Base-by-base conservation (phyloP, 768 basidiomycete genomes). In the Favolaschia claudopus region DNA sequence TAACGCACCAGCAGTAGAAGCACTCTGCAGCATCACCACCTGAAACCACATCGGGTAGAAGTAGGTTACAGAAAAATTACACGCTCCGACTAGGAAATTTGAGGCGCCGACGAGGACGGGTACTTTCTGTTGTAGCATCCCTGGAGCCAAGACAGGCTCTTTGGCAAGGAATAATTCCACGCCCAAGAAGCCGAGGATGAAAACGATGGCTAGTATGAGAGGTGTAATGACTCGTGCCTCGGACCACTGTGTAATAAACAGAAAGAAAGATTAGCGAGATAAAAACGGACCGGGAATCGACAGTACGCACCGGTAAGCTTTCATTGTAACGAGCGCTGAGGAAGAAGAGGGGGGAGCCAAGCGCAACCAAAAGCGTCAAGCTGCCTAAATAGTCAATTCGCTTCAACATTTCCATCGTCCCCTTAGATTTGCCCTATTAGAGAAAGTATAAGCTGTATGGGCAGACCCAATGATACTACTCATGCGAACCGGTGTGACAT, bases 1-100 rank as follows among this genome's bases (percentile, higher is more conserved):
- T n/a, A 12, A 70, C 81, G 51, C 64, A 86, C 88, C 88, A 14
- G 89, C 86, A 8, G 80, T 82, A 12, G 89, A 85, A 20, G 90
- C 86, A 49, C 79, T 88, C 14, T 88, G 85, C 27, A 91, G 69
- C 70, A 82, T 78, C 5, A 93, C 92, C 0, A 89, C 92, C 71
- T 93, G 90, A 70, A 93, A 93, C 89, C 89, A 93, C 71, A 88
- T 87, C 6, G 92, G 92, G 73, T 85, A 89, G 72, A 89, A 92
- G 72, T 90, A 93, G 70, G 84, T 89, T 66, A 93, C 80, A 1
- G 87, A 77, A 54, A 93, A 89, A 66, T 91, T 93, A 71, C 89
- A 92, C 5, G 82, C 78, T 14, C 89, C 78, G 10, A 93, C 91
- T 19, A 91, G 81, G 66, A 91, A 89, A 66, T 91, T 91, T 67